A percentile compares a stretch with the other conserved stretches of the same genome.
Evolutionary conservation across 208 protist species (phyloP).

Genomic region (Leishmania mexicana): DNA sequence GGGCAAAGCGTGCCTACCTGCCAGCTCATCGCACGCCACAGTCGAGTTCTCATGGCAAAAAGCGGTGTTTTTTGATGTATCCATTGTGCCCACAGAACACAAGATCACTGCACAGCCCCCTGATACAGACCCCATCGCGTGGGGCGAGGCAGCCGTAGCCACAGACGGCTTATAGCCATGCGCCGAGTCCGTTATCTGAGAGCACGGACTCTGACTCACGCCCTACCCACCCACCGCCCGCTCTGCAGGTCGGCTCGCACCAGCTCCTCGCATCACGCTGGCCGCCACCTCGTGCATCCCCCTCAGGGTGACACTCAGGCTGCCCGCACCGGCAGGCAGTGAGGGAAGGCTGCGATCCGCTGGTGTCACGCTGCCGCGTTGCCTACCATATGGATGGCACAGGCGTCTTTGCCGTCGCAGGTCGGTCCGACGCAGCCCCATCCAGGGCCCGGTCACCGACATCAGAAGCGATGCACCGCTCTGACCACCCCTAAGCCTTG

Average conservation of each 20-base stretch:
- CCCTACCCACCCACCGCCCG: slow-evolving; percentile 16
- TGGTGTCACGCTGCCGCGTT: neutral
- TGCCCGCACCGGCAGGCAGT: neutral
- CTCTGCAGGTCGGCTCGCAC: neutral
- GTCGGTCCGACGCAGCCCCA: neutral
- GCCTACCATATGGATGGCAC: neutral
- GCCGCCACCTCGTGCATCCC: neutral
- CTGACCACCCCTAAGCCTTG: neutral
- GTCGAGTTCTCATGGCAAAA: no score
- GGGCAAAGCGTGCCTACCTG: no score
- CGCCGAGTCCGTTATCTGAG: slow-evolving; percentile 27
- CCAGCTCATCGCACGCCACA: neutral
- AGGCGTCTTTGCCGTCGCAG: neutral
- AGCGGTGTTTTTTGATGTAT: no score
- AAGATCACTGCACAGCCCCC: no score
- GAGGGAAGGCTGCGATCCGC: neutral
- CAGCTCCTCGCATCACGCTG: neutral
- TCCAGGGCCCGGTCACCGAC: neutral
- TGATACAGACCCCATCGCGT: no score
- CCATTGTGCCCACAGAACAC: no score
- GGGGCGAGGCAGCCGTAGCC: neutral
- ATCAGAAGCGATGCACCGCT: neutral
- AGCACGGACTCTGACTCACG: neutral
- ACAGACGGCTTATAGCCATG: slow-evolving; percentile 11
- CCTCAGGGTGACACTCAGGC: neutral